These are phyloP conservation scores for Cercospora canescens DNA, from an alignment of 2,329 filamentous ascomycete genomes.

Conservation along the genomic window DNA sequence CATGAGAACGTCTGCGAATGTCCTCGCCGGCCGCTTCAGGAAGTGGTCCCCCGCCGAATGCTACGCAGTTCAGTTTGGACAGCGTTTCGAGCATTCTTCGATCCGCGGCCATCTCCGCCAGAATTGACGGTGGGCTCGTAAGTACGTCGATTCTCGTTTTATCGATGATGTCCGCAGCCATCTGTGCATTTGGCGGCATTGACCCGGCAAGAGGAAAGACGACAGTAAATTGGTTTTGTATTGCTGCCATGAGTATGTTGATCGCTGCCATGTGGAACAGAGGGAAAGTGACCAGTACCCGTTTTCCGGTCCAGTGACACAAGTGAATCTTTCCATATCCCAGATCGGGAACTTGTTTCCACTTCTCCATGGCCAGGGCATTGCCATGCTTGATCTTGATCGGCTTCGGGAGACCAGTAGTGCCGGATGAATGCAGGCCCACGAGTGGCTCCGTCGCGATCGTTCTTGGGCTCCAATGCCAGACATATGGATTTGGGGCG, in stretches of 20 bases:
- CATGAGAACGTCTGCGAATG: slow-evolving; percentile 4
- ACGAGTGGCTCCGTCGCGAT: slow-evolving; percentile 18
- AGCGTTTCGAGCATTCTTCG: slow-evolving; percentile 7
- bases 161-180: slow-evolving; percentile 14
- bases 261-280: slow-evolving; percentile 18
- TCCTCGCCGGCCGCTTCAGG: slow-evolving; percentile 12
- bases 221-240: slow-evolving; percentile 10
- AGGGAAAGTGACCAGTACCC: slow-evolving; percentile 10
- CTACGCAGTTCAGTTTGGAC: slow-evolving; percentile 2
- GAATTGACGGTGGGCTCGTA: slow-evolving; percentile 10
- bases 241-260: slow-evolving; percentile 8
- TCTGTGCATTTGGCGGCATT: slow-evolving; percentile 6
- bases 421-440: slow-evolving; percentile 18
- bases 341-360: slow-evolving; percentile 12
- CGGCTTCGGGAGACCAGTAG: slow-evolving; percentile 21
- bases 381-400: slow-evolving; percentile 18
- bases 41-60: slow-evolving; percentile 19
- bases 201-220: slow-evolving; percentile 9
- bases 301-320: slow-evolving; percentile 13
- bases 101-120: slow-evolving; percentile 18
- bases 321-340: slow-evolving; percentile 6
- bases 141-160: slow-evolving; percentile 2
- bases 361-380: slow-evolving; percentile 15
- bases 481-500: slow-evolving; percentile 9
- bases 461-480: slow-evolving; percentile 10